Base-by-base conservation (phyloP, 768 basidiomycete genomes). In the Mrakia blollopis region DNA sequence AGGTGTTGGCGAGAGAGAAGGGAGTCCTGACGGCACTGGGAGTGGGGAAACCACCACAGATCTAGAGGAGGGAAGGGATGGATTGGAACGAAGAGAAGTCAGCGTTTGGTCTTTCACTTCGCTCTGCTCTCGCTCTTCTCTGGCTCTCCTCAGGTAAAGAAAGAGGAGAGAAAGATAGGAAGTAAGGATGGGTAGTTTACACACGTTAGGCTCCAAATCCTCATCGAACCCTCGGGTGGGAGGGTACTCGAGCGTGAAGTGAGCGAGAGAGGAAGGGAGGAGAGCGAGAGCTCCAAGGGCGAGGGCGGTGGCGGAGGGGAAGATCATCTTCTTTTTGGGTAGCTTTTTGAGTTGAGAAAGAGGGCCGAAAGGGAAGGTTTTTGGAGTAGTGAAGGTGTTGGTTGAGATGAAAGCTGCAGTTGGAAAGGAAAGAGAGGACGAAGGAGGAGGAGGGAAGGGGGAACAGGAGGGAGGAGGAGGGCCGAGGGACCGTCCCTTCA, bases 181-280 rank as follows among this genome's bases (percentile, higher is more conserved):
- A 61, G 25, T 5, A 18, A 61, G 10, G 7, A 21, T 28, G 7
- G 54, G 16, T 23, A 0, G n/a, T n/a, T n/a, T n/a, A 85, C 80
- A 72, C 87, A 78, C 75, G 30, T 78, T 57, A 39, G 78, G 78
- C 60, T 81, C 81, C 50, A 80, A 70, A 39, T 83, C 84, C 74
- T 89, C 87, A 73, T 86, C 86, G 82, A 94, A 94, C 1, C 93
- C 93, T 67, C 93, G 86, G 16, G 91, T 89, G 0, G 85, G 79
- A 25, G 93, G 93, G 82, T 88, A 93, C 80, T 90, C 87, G 61
- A 94, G 85, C 79, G 91, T 89, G 84, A 94, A 94, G 83, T 95
- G 93, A 11, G 91, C 92, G 68, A 84, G 85, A 41, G 85, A 89
- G 60, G 84, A 82, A 1, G 62, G 74, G 10, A 72, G 52, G 25